Base-by-base conservation (phyloP, 441 rosid species). In the Pelargonium fulgidum region DNA sequence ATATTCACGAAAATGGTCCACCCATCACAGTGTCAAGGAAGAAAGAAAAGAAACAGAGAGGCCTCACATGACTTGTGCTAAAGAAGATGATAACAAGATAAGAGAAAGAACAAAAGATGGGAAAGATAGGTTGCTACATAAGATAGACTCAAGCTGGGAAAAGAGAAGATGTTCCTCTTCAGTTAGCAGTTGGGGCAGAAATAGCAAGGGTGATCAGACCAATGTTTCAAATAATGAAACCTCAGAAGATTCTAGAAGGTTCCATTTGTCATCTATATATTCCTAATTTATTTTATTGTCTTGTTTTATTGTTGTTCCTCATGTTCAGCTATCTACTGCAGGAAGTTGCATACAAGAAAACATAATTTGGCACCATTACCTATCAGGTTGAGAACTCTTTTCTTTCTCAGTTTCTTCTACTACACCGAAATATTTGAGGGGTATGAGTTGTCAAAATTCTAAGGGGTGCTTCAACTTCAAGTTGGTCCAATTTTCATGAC, bases 191-290 rank as follows among this genome's bases (percentile, higher is more conserved):
- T 73, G 82, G 79, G 88, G 78, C 47, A 83, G 83, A 78, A 76
- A 69, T 75, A 82, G 81, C 74, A 87, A 81, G 79, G 89, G 83
- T 41, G 62, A 69, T 70, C 83, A 41, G 63, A 70, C 70, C 62
- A 78, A 74, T 75, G 82, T 69, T 75, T 86, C 89, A 19, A 85
- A 82, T 67, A 84, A 87, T 75, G 93, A 84, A 75, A 77, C 83
- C 64, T 92, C 96, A 72, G 84, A 90, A 68, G 89, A 85, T 79
- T 87, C 97, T 66, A 84, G 73, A 78, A 87, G 99, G 99, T 90
- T 75, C 36, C 52, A 67, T 50, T 52, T 64, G 62, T 68, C 68
- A 71, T 65, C 45, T 69, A 45, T 68, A 2, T 56, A 5, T 76
- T 76, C 66, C 68, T 66, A 68, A 33, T 67, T 78, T 68, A 16